Conservation (phyloP, 2,329 filamentous ascomycete species). For the Venturia carpophila region DNA sequence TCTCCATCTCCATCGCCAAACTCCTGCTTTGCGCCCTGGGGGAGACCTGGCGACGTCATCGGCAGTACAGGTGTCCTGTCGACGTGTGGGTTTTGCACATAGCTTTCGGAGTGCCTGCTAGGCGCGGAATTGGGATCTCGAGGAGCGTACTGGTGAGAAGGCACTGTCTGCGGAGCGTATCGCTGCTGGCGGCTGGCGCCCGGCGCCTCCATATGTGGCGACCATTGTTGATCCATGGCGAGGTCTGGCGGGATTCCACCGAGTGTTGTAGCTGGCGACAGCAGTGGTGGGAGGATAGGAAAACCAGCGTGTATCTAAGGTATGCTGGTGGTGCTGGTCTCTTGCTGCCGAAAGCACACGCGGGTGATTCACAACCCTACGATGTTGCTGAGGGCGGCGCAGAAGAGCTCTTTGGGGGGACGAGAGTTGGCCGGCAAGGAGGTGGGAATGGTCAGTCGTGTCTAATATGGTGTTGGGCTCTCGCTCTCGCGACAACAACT, state of each 20-base stretch:
- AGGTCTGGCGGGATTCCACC: background rate
- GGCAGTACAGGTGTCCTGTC: conserved; percentile 33
- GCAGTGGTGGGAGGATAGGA: too few species aligned
- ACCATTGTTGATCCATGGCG: conserved; percentile 30
- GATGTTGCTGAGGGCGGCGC: background rate
- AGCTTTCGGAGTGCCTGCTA: conserved; percentile 26
- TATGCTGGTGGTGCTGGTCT: background rate
- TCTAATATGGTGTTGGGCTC: conserved; percentile 1
- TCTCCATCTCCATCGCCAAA: conserved; percentile 36
- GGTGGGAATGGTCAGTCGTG: background rate
- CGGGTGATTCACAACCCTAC: background rate
- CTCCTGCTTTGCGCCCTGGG: conserved; percentile 28
- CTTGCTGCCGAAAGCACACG: background rate
- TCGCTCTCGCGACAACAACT: conserved; percentile 1
- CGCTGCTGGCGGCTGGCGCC: conserved; percentile 21
- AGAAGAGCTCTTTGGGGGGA: background rate
- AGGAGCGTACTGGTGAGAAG: conserved; percentile 19
- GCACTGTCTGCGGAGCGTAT: conserved; percentile 19
- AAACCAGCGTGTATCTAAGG: background rate
- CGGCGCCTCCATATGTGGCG: conserved; percentile 29
- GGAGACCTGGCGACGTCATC: conserved; percentile 29
- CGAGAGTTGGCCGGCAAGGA: background rate
- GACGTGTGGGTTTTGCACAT: conserved; percentile 26
- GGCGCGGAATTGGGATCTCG: conserved; percentile 24
- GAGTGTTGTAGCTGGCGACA: background rate